These are phyloP conservation scores for Penicilliopsis zonata DNA, from an alignment of 495 filamentous ascomycete genomes.

Conservation along the genomic window DNA sequence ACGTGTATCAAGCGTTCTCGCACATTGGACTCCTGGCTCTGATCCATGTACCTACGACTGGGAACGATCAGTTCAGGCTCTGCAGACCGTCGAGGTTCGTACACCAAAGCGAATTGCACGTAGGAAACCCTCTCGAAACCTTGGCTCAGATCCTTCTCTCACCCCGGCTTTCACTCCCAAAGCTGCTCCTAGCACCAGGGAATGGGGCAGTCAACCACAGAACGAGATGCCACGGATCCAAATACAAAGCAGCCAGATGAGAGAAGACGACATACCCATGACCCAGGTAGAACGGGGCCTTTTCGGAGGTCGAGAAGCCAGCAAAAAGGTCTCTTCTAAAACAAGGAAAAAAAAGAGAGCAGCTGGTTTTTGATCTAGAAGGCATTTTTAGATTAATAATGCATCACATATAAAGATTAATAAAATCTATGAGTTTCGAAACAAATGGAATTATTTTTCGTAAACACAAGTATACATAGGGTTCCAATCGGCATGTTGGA, in stretches of 20 bases:
- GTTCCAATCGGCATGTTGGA: not conserved
- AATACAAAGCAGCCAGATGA: constrained; percentile 26
- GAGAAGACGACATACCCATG: constrained; percentile 22
- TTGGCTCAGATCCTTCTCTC: constrained; percentile 8
- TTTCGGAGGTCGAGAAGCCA: constrained; percentile 23
- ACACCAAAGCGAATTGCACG: constrained; percentile 13
- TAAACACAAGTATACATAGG: no score
- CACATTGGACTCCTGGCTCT: constrained; percentile 28
- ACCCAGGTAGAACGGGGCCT: constrained; percentile 32
- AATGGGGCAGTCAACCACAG: constrained; percentile 30
- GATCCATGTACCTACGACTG: constrained; percentile 29
- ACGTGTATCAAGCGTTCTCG: constrained; percentile 21
- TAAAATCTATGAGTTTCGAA: no score
- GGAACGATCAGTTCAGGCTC: constrained; percentile 15
- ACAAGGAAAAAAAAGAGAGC: constrained; percentile 28
- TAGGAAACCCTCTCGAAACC: constrained; percentile 11
- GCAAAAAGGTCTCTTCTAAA: constrained; percentile 14
- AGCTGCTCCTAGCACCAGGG: constrained; percentile 11
- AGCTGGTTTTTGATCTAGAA: constrained; percentile 26
- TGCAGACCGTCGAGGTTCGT: constrained; percentile 11
- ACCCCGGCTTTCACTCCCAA: constrained; percentile 15
- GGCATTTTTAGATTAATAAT: constrained; percentile 38
- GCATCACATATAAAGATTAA: no score
- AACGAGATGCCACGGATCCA: constrained; percentile 6
- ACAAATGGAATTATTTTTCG: no score